Percentiles rank a stretch among this genome's conserved stretches.
Conservation (phyloP, 2,329 filamentous ascomycete genomes). For the Cordyceps farinosa region DNA sequence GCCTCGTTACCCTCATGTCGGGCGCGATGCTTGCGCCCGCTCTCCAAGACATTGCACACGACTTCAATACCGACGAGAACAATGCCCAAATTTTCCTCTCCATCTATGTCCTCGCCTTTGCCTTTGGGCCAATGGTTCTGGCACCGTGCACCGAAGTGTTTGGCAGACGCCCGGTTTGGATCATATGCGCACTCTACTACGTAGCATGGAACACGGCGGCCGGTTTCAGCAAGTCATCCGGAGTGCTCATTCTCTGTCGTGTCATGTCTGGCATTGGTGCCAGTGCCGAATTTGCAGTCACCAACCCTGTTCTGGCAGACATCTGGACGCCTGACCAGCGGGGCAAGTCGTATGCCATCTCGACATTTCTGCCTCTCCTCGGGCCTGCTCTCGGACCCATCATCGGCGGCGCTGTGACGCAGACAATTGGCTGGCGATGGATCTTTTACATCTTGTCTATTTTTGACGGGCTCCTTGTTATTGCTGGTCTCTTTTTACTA, state of each 20-base stretch:
- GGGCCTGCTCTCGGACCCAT: constrained; percentile 67
- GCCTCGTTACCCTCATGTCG: constrained; percentile 35
- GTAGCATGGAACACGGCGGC: constrained; percentile 36
- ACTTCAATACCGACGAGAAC: constrained; percentile 27
- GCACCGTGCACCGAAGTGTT: constrained; percentile 34
- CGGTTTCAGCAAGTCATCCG: constrained; percentile 29
- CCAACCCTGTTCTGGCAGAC: constrained; percentile 36
- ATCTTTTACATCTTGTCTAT: constrained; percentile 65
- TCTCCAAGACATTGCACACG: constrained; percentile 30
- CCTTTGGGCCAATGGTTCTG: constrained; percentile 32
- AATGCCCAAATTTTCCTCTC: constrained; percentile 32
- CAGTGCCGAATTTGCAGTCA: constrained; percentile 29
- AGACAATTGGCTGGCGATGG: constrained; percentile 65
- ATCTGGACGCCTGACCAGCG: constrained; percentile 34
- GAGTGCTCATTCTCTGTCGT: constrained; percentile 31
- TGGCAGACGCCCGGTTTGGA: constrained; percentile 33
- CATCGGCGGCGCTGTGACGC: constrained; percentile 60
- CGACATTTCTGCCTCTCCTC: constrained; percentile 35
- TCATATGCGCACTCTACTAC: constrained; percentile 31
- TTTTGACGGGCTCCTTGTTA: constrained; percentile 50
- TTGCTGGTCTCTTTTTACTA: constrained; percentile 50
- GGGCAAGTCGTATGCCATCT: constrained; percentile 35
- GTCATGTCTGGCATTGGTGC: constrained; percentile 27
- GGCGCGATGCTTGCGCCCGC: constrained; percentile 37
- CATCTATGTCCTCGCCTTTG: constrained; percentile 34